phyloP scores from a whole-genome alignment of 129 eudicot species.

The Escallonia rubra region DNA sequence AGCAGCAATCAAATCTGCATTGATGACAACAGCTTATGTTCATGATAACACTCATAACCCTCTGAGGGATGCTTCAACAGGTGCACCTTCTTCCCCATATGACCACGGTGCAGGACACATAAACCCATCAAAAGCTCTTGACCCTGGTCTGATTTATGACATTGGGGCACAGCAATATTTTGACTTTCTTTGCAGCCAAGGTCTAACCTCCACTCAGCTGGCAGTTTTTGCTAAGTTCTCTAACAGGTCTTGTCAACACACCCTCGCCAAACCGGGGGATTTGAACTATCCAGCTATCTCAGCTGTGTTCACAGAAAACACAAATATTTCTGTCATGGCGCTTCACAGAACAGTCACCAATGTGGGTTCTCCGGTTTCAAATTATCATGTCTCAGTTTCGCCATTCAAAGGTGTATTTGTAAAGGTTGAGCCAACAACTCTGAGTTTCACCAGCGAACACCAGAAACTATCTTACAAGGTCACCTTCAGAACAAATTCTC shows the following conservation, averaged over 20 bases:
- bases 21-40: constrained; percentile 88
- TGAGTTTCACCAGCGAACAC: constrained; percentile 42
- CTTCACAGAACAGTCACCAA: constrained; percentile 71
- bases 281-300: constrained; percentile 91
- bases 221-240: constrained; percentile 56
- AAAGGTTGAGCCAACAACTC: constrained; percentile 57
- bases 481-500: constrained; percentile 36
- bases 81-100: constrained; percentile 53
- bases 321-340: constrained; percentile 27
- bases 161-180: constrained; percentile 64
- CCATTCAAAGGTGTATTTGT: constrained; percentile 58
- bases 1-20: constrained; percentile 83
- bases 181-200: constrained; percentile 72
- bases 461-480: constrained; percentile 73
- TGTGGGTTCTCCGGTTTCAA: constrained; percentile 57
- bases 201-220: constrained; percentile 49
- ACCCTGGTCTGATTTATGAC: constrained; percentile 88
- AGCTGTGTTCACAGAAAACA: constrained; percentile 49
- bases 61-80: constrained; percentile 53
- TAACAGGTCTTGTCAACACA: constrained; percentile 46
- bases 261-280: constrained; percentile 46
- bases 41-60: constrained; percentile 52
- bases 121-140: constrained; percentile 65
- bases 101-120: constrained; percentile 93
- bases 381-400: constrained; percentile 58